phyloP scores from a whole-genome alignment of 2,329 filamentous ascomycete species.

The Fusarium temperatum region DNA sequence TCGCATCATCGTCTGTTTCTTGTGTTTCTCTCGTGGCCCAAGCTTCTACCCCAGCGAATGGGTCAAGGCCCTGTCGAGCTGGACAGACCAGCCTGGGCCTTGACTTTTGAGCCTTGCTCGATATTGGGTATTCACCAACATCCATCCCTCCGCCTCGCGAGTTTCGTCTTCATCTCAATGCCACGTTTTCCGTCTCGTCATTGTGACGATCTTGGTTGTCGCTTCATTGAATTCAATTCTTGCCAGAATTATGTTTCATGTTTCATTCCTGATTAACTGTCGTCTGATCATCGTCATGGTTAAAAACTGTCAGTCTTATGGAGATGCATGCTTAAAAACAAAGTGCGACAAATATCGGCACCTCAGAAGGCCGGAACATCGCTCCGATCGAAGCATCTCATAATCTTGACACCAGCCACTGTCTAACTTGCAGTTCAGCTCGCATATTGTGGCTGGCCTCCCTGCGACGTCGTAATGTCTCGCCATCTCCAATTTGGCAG shows the following conservation, averaged over 20 bases:
- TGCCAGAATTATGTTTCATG: conserved; percentile 10
- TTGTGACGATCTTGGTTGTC: conserved; percentile 5
- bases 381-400: not conserved
- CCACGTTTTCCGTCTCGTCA: conserved; percentile 17
- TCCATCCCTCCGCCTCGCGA: conserved; percentile 1
- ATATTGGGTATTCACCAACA: not conserved
- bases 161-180: conserved; percentile 3
- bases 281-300: not conserved
- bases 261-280: not conserved
- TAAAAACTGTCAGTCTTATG: not conserved
- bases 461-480: conserved; percentile 6
- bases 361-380: not conserved
- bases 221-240: not conserved
- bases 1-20: conserved; percentile 29
- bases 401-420: conserved; percentile 11
- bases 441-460: conserved; percentile 23
- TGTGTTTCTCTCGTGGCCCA: conserved; percentile 9
- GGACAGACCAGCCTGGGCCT: conserved; percentile 14
- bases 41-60: conserved; percentile 1
- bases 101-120: not conserved
- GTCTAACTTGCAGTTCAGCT: conserved; percentile 6
- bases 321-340: not conserved
- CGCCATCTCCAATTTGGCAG: conserved; percentile 1
- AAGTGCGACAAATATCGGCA: not conserved
- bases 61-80: conserved; percentile 30